Evolutionary conservation across 2,329 filamentous ascomycete species (phyloP), one percentile per base, ranked within the genome.

Genomic region (Trichoderma sp.): DNA sequence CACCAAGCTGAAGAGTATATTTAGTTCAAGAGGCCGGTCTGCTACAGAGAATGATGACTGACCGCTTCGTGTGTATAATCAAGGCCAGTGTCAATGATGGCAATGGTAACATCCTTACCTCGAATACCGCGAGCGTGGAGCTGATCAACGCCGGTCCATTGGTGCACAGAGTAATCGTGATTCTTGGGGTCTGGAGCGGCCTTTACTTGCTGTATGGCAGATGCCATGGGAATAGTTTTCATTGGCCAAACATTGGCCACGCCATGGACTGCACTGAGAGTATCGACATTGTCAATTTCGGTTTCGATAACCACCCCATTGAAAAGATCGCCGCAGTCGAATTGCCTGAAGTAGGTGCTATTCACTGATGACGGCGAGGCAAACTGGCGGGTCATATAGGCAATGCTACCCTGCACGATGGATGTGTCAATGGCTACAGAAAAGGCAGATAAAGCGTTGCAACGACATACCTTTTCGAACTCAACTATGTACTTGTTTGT

Each of bases 1-100:
- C 80, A 20, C 81, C 81, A 23, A 83, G 79, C 81, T 82, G 57
- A 7, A 28, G 26, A 32, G 23, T 11, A 8, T 5, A 36, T 8
- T 68, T 28, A 68, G 57, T 39, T 9, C 9, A 17, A 50, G 39
- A 0, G 11, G 6, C 28, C 15, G 11, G 1, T 30, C 57, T 34
- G 5, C 6, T 11, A 32, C n/a, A 13, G 26, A 13, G 26, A 17
- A 67, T 15, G 53, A 30, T 2, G 17, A 71, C 74, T 55, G 73
- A 82, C 81, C 32, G 82, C 80, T 67, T 78, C 75, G 64, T 84
- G 82, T 0, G 77, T 80, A 59, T 84, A 84, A 64, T 83, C 81
- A 32, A 83, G 76, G 0, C 82, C 82, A 1, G 81, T 82, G 67
- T 84, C 82, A 50, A 84, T 79, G 32, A 84, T 76, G 9, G 81